These are phyloP conservation scores for Hortaea werneckii DNA, from an alignment of 2,329 filamentous ascomycete genomes.

Conservation along the genomic window DNA sequence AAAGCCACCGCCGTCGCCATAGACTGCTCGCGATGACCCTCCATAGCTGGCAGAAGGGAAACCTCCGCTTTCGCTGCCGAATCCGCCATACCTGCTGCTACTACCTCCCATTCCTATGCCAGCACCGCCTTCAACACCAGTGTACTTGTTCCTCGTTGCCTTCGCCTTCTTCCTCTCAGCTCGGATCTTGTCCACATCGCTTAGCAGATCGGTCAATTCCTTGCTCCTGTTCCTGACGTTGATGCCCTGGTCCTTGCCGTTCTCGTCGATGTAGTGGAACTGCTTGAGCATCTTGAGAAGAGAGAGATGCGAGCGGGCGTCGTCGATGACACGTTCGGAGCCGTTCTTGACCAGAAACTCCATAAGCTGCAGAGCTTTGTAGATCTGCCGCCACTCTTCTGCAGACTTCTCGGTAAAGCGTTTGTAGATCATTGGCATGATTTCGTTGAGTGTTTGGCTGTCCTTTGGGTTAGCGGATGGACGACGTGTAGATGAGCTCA, in stretches of 20 bases:
- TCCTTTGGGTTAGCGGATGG: conserved; percentile 16
- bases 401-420: conserved; percentile 97
- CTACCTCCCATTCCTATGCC: conserved; percentile 45
- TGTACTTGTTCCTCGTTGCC: conserved; percentile 85
- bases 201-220: conserved; percentile 84
- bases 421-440: conserved; percentile 99
- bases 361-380: conserved; percentile 89
- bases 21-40: conserved; percentile 61
- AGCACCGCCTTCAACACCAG: conserved; percentile 77
- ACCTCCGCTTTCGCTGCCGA: conserved; percentile 64
- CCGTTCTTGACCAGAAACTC: conserved; percentile 98
- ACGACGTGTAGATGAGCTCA: neutral
- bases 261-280: conserved; percentile 91
- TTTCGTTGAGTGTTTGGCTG: conserved; percentile 94
- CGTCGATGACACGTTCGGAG: conserved; percentile 93
- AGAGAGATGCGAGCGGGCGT: conserved; percentile 88
- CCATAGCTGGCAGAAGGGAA: conserved; percentile 32
- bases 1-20: conserved; percentile 92
- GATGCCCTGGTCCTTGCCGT: conserved; percentile 96
- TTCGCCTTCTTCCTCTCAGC: conserved; percentile 76
- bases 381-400: conserved; percentile 98
- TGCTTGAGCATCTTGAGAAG: conserved; percentile 96
- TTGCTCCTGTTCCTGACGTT: conserved; percentile 96
- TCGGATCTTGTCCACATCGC: conserved; percentile 79
- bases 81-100: conserved; percentile 68